Evolutionary conservation across 352 stramenopile genomes (phyloP), one percentile per base, ranked within the genome.

Genomic region (Pythium chondricola): DNA sequence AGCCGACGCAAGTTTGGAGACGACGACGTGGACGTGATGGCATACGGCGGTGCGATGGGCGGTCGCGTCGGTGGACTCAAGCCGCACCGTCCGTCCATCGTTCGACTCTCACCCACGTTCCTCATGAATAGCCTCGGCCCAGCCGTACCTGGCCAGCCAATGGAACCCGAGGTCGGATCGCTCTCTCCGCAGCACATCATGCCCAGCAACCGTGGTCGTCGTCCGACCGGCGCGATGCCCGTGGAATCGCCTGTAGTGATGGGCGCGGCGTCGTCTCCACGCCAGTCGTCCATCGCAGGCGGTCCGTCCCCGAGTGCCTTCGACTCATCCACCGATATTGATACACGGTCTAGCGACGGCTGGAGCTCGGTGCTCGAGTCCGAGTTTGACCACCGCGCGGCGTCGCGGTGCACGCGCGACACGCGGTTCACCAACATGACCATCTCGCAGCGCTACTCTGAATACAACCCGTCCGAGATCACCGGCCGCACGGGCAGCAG

Each of bases 341-440:
- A 64, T 22, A 85, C 72, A 54, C 61, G 61, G 2, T 56, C 68
- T 18, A 90, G 78, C 22, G 69, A 76, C 18, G 75, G 71, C 17
- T 90, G 78, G 78, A 90, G 78, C 52, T 90, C 78, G 2, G 78
- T 90, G 20, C 50, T 90, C 35, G 75, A 63, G 27, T 90, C 78
- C 4, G 78, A 90, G 7, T 72, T 56, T 13, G 67, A 85, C 16
- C 39, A 59, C 20, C 57, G 57, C 17, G 55, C 51, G 13, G 47
- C 57, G 10, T 78, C 69, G 30, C 78, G 78, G 14, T 76, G 76
- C 55, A 90, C 78, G 14, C 78, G 78, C 8, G 78, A 90, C 42
- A 88, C 78, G 27, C 68, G 56, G 5, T 59, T 89, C n/a, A 89
- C 74, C 57, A 67, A 55, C 25, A 68, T 79, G 49, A 85, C 72